Conservation (phyloP, 2,329 filamentous ascomycete genomes). For the Lachnum nothofagi region DNA sequence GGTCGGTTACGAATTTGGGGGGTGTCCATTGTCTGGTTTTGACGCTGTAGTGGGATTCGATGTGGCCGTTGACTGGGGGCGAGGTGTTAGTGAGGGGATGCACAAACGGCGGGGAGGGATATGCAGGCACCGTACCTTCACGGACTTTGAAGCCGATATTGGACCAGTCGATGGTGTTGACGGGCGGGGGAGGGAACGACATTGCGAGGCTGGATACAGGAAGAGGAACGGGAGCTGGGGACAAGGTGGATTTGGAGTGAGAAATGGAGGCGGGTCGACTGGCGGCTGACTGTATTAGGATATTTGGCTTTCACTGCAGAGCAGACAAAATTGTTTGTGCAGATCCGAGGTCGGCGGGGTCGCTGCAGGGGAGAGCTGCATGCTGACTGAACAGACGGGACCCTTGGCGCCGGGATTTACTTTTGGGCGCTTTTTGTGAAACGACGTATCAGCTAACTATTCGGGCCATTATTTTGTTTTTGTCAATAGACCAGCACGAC, state of each 20-base stretch:
- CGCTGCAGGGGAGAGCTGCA: neutral
- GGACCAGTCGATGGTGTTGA: constrained; percentile 82
- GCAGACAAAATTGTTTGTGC: too few relatives aligned
- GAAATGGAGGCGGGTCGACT: neutral
- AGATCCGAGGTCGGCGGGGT: neutral
- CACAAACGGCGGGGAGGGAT: neutral
- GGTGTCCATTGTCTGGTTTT: constrained; percentile 71
- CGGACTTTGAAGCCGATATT: constrained; percentile 89
- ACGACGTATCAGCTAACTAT: constrained; percentile 11
- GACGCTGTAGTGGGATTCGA: constrained; percentile 78
- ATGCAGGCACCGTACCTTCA: constrained; percentile 56
- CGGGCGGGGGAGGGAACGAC: constrained; percentile 69
- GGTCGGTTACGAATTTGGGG: constrained; percentile 74
- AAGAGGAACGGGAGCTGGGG: neutral
- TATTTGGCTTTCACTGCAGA: too few relatives aligned
- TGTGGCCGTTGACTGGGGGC: constrained; percentile 77
- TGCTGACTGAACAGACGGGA: neutral
- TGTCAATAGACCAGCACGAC: too few relatives aligned
- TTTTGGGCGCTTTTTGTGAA: constrained; percentile 2
- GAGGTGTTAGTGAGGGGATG: neutral
- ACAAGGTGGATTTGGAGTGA: neutral
- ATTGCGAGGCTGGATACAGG: constrained; percentile 24
- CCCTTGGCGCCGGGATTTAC: neutral
- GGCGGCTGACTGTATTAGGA: too few relatives aligned
- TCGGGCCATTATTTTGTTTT: too few relatives aligned